These are phyloP conservation scores for Camellia japonica DNA, from an alignment of 148 eudicot genomes.

Conservation along the genomic window DNA sequence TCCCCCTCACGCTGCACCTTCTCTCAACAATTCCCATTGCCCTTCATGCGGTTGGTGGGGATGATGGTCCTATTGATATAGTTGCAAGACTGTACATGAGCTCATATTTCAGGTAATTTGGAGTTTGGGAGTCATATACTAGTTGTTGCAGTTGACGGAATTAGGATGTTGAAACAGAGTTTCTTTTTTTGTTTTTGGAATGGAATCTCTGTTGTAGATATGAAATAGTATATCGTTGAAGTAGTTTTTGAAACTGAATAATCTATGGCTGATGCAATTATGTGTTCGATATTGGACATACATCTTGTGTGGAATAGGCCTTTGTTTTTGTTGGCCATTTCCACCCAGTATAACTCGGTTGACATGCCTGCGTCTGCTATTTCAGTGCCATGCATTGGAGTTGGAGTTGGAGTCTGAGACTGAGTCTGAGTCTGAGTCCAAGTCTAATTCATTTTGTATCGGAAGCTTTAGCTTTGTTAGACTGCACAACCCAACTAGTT, in stretches of 20 bases:
- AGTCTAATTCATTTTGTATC: neutral
- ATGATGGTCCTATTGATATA: constrained; percentile 80
- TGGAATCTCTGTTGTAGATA: constrained; percentile 13
- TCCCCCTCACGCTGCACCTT: constrained; percentile 63
- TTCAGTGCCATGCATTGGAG: neutral
- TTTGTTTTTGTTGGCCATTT: constrained; percentile 30
- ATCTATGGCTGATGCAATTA: neutral
- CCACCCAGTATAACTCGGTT: constrained; percentile 4
- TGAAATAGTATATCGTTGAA: constrained; percentile 9
- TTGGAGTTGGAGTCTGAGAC: neutral
- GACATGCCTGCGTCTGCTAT: neutral
- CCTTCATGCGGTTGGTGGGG: constrained; percentile 84
- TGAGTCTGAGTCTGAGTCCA: too few species aligned
- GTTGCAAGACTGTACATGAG: constrained; percentile 68
- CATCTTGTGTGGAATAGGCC: constrained; percentile 14
- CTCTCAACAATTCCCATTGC: constrained; percentile 80
- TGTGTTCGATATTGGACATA: constrained; percentile 11
- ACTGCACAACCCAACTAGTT: constrained; percentile 10
- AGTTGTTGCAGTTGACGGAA: neutral
- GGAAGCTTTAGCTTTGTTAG: constrained; percentile 2
- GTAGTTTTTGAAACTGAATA: constrained; percentile 4
- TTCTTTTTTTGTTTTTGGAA: neutral
- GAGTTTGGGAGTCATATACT: neutral
- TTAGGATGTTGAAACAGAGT: neutral
- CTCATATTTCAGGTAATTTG: constrained; percentile 55